Percentiles rank a stretch among this genome's conserved stretches.
phyloP scores from a whole-genome alignment of 148 eudicot genomes.

The Dianthus caryophyllus region DNA sequence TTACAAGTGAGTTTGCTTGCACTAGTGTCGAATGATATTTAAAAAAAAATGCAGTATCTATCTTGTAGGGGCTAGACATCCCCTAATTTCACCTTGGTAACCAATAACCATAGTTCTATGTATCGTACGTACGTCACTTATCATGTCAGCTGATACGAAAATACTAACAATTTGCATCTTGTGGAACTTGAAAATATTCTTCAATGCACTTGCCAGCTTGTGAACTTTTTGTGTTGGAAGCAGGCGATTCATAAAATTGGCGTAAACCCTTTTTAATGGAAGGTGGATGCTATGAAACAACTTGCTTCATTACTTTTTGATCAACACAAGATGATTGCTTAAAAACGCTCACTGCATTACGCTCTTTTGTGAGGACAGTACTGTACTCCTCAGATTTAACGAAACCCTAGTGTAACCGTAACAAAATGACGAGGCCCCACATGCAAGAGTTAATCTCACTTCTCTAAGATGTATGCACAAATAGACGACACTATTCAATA shows the following conservation, averaged over 20 bases:
- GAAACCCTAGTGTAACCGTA: slow-evolving; percentile 12
- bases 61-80: too few species aligned
- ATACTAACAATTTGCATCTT: not conserved
- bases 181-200: not conserved
- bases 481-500: slow-evolving; percentile 18
- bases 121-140: too few species aligned
- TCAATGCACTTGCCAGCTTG: not conserved
- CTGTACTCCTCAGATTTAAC: slow-evolving; percentile 13
- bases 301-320: too few species aligned
- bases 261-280: not conserved
- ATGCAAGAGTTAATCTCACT: slow-evolving; percentile 23
- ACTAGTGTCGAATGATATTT: not conserved
- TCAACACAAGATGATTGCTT: slow-evolving; percentile 13
- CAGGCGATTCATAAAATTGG: not conserved
- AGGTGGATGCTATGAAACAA: not conserved
- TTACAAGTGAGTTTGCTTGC: not conserved
- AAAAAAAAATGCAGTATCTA: not conserved
- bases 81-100: too few species aligned
- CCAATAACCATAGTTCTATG: too few species aligned
- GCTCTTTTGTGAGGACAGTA: slow-evolving; percentile 3
- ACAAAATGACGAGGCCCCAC: slow-evolving; percentile 29
- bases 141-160: not conserved
- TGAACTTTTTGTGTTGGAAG: not conserved
- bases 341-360: slow-evolving; percentile 15
- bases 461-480: slow-evolving; percentile 30